Evolutionary conservation across 495 filamentous ascomycete genomes (phyloP).

Genomic region (Aspergillus leporis): DNA sequence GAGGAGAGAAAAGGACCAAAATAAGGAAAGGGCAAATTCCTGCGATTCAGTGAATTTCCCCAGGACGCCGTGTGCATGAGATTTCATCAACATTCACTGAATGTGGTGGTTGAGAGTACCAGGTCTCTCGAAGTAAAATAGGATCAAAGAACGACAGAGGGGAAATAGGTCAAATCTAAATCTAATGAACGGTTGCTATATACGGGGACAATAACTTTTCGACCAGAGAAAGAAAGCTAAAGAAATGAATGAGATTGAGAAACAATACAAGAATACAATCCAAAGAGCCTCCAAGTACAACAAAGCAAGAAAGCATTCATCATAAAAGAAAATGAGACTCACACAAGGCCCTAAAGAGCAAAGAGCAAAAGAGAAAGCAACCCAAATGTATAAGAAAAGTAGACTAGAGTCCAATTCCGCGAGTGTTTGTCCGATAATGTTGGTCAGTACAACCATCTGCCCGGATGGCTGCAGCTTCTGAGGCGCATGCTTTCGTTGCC

Average conservation of each 20-base stretch:
- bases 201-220: background rate
- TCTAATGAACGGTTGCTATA: conserved; percentile 10
- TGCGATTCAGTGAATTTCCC: background rate
- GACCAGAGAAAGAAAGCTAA: background rate
- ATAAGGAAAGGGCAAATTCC: background rate
- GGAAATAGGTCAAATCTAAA: conserved; percentile 6
- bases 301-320: background rate
- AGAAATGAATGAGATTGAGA: conserved; percentile 8
- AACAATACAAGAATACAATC: conserved; percentile 1
- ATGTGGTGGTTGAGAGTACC: conserved; percentile 5
- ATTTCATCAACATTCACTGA: conserved; percentile 21
- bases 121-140: conserved; percentile 4
- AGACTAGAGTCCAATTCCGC: conserved; percentile 13
- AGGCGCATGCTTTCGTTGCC: background rate
- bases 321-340: background rate
- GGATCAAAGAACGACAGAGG: conserved; percentile 2
- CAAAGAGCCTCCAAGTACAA: background rate
- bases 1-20: background rate
- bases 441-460: conserved; percentile 27
- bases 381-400: conserved; percentile 10
- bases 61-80: background rate
- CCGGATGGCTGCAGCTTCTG: conserved; percentile 28
- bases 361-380: conserved; percentile 6
- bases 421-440: conserved; percentile 28
- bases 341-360: background rate